phyloP scores from a whole-genome alignment of 495 filamentous ascomycete species.

The Bacidia rubella region DNA sequence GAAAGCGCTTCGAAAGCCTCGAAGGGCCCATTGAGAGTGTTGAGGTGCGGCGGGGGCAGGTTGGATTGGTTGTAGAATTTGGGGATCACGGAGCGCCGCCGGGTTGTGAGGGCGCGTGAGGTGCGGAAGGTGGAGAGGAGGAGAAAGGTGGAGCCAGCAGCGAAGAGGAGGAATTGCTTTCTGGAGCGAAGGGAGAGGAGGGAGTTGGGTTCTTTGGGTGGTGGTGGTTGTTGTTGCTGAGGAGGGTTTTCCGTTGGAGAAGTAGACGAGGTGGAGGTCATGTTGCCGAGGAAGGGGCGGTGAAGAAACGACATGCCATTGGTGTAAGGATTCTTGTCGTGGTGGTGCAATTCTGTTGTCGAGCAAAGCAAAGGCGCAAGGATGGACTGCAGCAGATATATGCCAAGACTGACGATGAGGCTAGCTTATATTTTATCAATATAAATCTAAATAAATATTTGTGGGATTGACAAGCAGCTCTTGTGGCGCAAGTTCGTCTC shows the following conservation, averaged over 20 bases:
- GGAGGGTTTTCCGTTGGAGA: constrained; percentile 5
- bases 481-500: constrained; percentile 22
- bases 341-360: background rate
- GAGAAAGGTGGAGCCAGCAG: constrained; percentile 61
- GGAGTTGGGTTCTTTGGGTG: background rate
- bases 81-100: constrained; percentile 40
- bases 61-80: constrained; percentile 52
- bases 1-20: constrained; percentile 69
- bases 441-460: background rate
- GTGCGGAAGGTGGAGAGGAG: constrained; percentile 54
- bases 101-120: constrained; percentile 47
- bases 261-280: background rate
- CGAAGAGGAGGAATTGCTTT: constrained; percentile 35
- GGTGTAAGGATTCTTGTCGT: background rate
- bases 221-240: background rate
- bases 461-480: constrained; percentile 11
- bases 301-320: constrained; percentile 6
- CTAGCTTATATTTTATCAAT: too few relatives aligned
- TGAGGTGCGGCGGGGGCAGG: constrained; percentile 10
- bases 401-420: background rate
- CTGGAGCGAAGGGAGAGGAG: constrained; percentile 14
- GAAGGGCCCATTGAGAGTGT: constrained; percentile 35
- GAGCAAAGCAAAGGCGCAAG: background rate
- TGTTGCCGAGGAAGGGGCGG: background rate
- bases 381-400: background rate